Percentiles rank a stretch among this genome's conserved stretches.
Evolutionary conservation across 345 rosid species (phyloP).

Genomic region (Eucalyptus grandis): DNA sequence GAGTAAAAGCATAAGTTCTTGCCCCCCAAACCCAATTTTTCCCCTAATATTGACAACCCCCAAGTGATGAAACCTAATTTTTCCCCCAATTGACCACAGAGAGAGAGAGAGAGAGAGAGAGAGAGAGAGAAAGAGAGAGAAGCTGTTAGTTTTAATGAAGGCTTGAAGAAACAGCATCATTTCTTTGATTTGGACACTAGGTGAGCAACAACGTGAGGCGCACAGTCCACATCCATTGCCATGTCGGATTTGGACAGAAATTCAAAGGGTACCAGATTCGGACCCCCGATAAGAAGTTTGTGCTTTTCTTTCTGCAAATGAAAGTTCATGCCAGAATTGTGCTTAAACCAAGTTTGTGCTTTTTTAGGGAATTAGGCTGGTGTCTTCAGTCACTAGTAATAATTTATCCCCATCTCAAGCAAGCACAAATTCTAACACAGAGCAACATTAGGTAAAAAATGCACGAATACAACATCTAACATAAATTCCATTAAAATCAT

Average conservation of each 20-base stretch:
- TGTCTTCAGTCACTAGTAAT: neutral
- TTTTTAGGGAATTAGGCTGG: neutral
- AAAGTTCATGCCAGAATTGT: neutral
- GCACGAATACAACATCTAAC: neutral
- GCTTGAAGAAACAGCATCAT: neutral
- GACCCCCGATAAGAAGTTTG: neutral
- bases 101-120: neutral
- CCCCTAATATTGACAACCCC: neutral
- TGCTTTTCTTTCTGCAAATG: neutral
- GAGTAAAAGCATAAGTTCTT: neutral
- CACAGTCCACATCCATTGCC: neutral
- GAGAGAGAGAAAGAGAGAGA: neutral
- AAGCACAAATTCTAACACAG: neutral
- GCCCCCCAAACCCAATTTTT: neutral
- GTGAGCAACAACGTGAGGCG: neutral
- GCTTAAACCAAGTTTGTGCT: neutral
- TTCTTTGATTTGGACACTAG: neutral
- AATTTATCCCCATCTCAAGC: neutral
- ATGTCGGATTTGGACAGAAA: neutral
- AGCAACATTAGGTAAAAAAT: neutral
- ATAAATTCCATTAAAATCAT: neutral
- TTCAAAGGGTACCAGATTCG: neutral
- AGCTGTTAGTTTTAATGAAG: neutral
- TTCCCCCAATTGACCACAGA: neutral
- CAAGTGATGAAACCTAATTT: neutral